Base-by-base conservation (phyloP, 345 rosid genomes). In the Firmiana major region DNA sequence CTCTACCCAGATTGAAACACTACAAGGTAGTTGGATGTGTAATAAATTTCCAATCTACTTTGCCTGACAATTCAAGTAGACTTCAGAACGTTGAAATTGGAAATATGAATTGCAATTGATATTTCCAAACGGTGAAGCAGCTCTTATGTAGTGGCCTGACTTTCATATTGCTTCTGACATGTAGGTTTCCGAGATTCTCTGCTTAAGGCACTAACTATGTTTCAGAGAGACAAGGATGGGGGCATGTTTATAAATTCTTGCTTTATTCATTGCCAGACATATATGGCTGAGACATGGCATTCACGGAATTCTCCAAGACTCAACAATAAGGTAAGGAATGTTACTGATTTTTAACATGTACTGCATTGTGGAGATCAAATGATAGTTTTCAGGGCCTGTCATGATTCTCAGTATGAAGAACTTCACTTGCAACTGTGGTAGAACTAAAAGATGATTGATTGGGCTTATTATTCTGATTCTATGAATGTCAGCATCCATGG, bases 171-270 rank as follows among this genome's bases (percentile, higher is more conserved):
- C 63, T 68, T 60, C 63, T 42, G 15, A 26, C 63, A 26, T 79
- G 55, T 86, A 92, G 98, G 90, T 75, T 92, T 84, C 71, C 96
- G 93, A 31, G 77, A 74, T 48, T 90, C 99, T 63, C 38, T 93
- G 87, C 83, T 93, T 80, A 86, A 82, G 60, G 87, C 88, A 17
- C 65, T 93, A 1, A 77, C 78, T 49, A 76, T 79, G 67, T 84
- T 88, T 85, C 85, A 81, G 84, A 79, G 87, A 85, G 82, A 49
- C 19, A 75, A 81, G 74, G 85, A 73, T 58, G 86, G 82, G 9
- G 98, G 94, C 15, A 71, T 90, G 86, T 95, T 90, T 85, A 85
- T 93, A 86, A 88, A 93, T 81, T 93, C 99, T 7, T 95, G 99
- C 83, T 95, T 69, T 84, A 71, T 79, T 81, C 97, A 92, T 80